A percentile compares a stretch with the other conserved stretches of the same genome.
phyloP scores from a whole-genome alignment of 441 rosid genomes.

The Aquilaria agallochum region DNA sequence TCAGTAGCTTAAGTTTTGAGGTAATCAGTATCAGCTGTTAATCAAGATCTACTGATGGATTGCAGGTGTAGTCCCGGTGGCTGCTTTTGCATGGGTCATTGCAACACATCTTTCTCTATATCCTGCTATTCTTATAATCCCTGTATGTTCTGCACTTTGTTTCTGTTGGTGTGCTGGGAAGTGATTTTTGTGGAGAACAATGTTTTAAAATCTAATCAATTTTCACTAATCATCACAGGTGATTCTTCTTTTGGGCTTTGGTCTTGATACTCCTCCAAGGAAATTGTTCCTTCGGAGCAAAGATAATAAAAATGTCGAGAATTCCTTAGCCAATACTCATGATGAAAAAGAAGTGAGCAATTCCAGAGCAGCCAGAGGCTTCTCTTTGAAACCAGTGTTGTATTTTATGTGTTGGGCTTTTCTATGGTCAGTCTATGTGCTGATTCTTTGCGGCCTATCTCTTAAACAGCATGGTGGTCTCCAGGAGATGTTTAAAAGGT shows the following conservation, averaged over 20 bases:
- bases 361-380: constrained; percentile 25
- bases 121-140: constrained; percentile 71
- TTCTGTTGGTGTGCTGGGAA: constrained; percentile 1
- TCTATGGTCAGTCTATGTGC: constrained; percentile 63
- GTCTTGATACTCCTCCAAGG: constrained; percentile 82
- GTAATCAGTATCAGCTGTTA: not conserved
- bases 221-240: constrained; percentile 44
- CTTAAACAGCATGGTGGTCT: constrained; percentile 67
- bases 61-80: constrained; percentile 75
- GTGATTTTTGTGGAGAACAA: constrained; percentile 10
- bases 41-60: constrained; percentile 13
- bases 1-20: no score
- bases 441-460: constrained; percentile 63
- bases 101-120: constrained; percentile 90
- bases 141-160: constrained; percentile 36
- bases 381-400: constrained; percentile 56
- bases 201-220: not conserved
- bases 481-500: constrained; percentile 88
- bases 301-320: constrained; percentile 24
- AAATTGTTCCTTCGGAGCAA: constrained; percentile 53
- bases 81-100: constrained; percentile 95
- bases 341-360: constrained; percentile 18
- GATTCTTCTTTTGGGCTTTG: constrained; percentile 67
- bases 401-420: constrained; percentile 69
- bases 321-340: constrained; percentile 17